Evolutionary conservation across 116 monocot genomes (phyloP), one percentile per base, ranked within the genome.

Genomic region (Zostera marina): DNA sequence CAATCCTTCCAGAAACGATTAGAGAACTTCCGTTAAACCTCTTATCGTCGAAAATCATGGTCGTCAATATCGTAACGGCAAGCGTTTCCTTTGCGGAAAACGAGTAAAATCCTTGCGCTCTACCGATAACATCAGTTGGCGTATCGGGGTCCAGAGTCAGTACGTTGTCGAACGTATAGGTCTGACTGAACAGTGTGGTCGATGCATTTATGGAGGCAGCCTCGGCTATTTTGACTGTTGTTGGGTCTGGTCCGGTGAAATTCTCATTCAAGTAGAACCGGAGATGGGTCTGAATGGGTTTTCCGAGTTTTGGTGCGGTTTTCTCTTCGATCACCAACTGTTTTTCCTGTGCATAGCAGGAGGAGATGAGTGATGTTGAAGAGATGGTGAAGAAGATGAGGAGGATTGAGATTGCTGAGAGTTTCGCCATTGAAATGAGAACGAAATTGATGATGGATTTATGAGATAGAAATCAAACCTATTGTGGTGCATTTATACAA

Each of bases 261-360:
- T 74, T 19, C 68, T 79, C 75, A 68, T 79, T 74, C 64, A 52
- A 79, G 75, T 64, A 79, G 63, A 74, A 61, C 4, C 38, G 52
- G 44, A 79, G 26, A 63, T 74, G 79, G 54, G 25, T 70, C 11
- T 59, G 41, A 49, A 65, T 74, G 15, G 54, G 54, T 22, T 20
- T 5, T 55, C 22, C 22, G 54, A 25, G 54, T 21, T 22, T 55
- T 3, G 47, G 47, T 8, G 47, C 47, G 10, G 47, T 0, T 47
- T 47, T 47, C 47, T 47, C n/a, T 9, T 16, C 16, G 4, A 14
- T 13, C 47, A 47, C 47, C 16, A 47, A 47, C n/a, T n/a, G 47
- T 5, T 47, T 47, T 5, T 5, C 16, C n/a, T n/a, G n/a, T n/a
- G n/a, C n/a, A n/a, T 13, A 5, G 2, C 16, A 16, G 3, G 8